Conservation (phyloP, 2,329 filamentous ascomycete genomes). For the Phoma sp. region DNA sequence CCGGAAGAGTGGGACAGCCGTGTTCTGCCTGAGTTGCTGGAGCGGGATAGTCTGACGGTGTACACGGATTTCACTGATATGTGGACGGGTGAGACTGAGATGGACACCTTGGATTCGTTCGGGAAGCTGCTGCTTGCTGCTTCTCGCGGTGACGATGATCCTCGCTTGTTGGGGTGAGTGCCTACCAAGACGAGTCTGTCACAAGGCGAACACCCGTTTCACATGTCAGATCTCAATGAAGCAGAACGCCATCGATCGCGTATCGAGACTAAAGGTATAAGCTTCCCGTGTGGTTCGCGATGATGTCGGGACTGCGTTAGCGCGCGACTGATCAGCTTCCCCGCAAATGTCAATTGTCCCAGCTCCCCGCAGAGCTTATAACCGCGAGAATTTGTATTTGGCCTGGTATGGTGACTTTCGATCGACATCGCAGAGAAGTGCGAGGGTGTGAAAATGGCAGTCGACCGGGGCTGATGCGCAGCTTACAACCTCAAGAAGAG, state of each 20-base stretch:
- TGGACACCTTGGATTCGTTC: conserved; percentile 25
- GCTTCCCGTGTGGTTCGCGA: background rate
- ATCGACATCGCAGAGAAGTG: background rate
- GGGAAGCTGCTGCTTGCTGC: conserved; percentile 33
- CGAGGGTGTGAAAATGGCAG: background rate
- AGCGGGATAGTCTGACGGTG: conserved; percentile 24
- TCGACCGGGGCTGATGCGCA: background rate
- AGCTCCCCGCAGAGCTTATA: conserved; percentile 1
- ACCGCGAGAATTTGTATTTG: background rate
- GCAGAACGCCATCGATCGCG: background rate
- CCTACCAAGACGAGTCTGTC: no score
- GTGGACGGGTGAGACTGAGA: conserved; percentile 21
- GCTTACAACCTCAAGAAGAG: background rate
- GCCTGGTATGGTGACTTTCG: no score
- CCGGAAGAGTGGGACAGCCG: conserved; percentile 20
- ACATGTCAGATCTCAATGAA: no score
- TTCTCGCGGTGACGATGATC: conserved; percentile 31
- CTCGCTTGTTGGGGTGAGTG: conserved; percentile 21
- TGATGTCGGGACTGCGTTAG: conserved; percentile 11
- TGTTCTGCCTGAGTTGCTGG: conserved; percentile 3
- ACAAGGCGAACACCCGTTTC: no score
- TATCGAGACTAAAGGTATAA: background rate
- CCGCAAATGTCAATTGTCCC: conserved; percentile 1
- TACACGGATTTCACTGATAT: conserved; percentile 28
- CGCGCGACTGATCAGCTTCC: conserved; percentile 2